A percentile compares a stretch with the other conserved stretches of the same genome.
Conservation (phyloP, 371 early-diverging fungal genomes). For the Mucor saturninus region DNA sequence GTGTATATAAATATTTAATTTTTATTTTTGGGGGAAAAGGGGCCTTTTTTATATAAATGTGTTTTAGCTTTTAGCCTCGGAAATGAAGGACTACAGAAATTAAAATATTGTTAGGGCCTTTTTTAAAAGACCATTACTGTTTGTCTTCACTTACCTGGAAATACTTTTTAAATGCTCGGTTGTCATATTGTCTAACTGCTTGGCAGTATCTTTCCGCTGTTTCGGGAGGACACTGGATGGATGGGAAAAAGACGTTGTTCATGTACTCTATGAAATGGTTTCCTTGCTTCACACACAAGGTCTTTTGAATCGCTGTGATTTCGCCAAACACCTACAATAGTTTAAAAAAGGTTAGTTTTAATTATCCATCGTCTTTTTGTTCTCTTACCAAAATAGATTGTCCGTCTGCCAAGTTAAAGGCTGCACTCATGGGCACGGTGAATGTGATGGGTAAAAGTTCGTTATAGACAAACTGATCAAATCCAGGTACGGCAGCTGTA, state of each 20-base stretch:
- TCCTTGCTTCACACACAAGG: conserved; percentile 68
- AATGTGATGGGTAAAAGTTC: conserved; percentile 80
- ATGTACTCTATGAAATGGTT: conserved; percentile 70
- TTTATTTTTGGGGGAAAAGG: not conserved
- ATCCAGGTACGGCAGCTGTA: conserved; percentile 32
- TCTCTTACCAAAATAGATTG: conserved; percentile 70
- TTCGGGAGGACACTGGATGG: conserved; percentile 72
- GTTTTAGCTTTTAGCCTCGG: conserved; percentile 25
- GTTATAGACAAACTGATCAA: conserved; percentile 82
- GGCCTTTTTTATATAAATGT: not conserved
- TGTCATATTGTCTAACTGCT: conserved; percentile 71
- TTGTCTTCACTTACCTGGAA: conserved; percentile 80
- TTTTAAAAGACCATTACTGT: too few species aligned
- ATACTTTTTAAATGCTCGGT: conserved; percentile 70
- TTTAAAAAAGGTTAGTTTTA: not conserved
- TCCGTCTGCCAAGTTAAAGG: conserved; percentile 82
- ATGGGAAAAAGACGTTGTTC: conserved; percentile 65
- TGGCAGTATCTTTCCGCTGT: conserved; percentile 66
- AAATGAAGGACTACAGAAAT: conserved; percentile 16
- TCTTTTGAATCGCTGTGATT: conserved; percentile 78
- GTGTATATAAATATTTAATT: not conserved
- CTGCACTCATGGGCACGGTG: conserved; percentile 78
- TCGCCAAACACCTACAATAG: conserved; percentile 72
- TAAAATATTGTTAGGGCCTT: too few species aligned
- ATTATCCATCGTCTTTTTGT: not conserved